Percentiles rank a stretch among this genome's conserved stretches.
These are phyloP conservation scores for Diaporthe capsici DNA, from an alignment of 2,329 filamentous ascomycete genomes.

Conservation along the genomic window DNA sequence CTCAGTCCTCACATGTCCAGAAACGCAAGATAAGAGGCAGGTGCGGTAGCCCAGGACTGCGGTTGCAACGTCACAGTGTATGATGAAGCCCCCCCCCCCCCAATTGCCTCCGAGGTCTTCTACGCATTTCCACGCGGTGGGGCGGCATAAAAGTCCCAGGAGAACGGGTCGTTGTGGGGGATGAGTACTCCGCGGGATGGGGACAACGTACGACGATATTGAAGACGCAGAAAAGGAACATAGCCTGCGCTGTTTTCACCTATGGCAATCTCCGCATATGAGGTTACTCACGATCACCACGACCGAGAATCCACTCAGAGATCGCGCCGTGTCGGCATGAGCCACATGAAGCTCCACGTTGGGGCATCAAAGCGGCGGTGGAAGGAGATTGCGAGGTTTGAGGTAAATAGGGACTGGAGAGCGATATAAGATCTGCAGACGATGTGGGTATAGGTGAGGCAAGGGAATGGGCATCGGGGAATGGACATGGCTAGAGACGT, in stretches of 20 bases:
- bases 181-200: not conserved
- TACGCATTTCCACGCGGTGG: not conserved
- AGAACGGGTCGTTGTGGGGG: not conserved
- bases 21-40: not conserved
- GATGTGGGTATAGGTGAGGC: constrained; percentile 16
- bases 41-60: not conserved
- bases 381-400: constrained; percentile 28
- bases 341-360: not conserved
- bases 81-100: not conserved
- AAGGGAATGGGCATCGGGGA: not conserved
- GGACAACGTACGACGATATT: not conserved
- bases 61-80: constrained; percentile 2
- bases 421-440: constrained; percentile 6
- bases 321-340: not conserved
- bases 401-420: constrained; percentile 1
- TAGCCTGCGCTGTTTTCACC: not conserved
- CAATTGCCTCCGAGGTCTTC: not conserved
- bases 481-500: not conserved
- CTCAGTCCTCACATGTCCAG: not conserved
- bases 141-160: constrained; percentile 14
- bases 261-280: not conserved
- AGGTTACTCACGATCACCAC: not conserved
- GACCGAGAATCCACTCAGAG: too few species aligned
- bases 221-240: not conserved
- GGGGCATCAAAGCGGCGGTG: not conserved